These are phyloP conservation scores for Comarum palustre DNA, from an alignment of 306 rosid species.

Conservation along the genomic window DNA sequence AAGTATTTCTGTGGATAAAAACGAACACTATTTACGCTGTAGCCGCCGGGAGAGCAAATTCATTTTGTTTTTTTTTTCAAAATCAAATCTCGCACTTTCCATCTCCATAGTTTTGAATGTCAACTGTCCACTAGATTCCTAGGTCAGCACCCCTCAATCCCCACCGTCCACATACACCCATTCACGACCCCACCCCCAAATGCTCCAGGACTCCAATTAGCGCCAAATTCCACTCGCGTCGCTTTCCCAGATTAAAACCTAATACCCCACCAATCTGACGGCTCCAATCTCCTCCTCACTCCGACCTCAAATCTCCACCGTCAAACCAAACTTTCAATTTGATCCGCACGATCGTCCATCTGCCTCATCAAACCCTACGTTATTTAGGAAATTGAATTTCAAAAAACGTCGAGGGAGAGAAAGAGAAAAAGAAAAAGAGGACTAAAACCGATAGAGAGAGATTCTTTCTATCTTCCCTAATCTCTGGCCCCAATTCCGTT, in stretches of 20 bases:
- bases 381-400: slow-evolving; percentile 45
- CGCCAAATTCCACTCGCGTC: slow-evolving; percentile 59
- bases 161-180: slow-evolving; percentile 37
- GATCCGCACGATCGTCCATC: background rate
- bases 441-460: slow-evolving; percentile 7
- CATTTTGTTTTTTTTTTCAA: background rate
- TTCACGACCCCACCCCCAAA: no score
- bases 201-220: slow-evolving; percentile 29
- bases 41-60: slow-evolving; percentile 14
- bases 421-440: slow-evolving; percentile 27
- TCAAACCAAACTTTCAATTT: slow-evolving; percentile 8
- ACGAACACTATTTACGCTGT: background rate
- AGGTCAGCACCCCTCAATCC: background rate
- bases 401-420: slow-evolving; percentile 46
- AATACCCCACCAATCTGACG: slow-evolving; percentile 37
- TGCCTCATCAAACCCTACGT: slow-evolving; percentile 28
- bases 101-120: slow-evolving; percentile 22
- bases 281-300: background rate
- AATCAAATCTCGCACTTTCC: slow-evolving; percentile 5
- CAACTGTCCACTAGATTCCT: slow-evolving; percentile 11
- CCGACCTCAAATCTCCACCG: slow-evolving; percentile 20
- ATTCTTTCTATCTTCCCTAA: slow-evolving; percentile 7
- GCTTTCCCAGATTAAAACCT: slow-evolving; percentile 18
- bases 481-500: background rate
- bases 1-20: background rate